These are phyloP conservation scores for Cordyceps pruinosa DNA, from an alignment of 2,329 filamentous ascomycete genomes.

Conservation along the genomic window DNA sequence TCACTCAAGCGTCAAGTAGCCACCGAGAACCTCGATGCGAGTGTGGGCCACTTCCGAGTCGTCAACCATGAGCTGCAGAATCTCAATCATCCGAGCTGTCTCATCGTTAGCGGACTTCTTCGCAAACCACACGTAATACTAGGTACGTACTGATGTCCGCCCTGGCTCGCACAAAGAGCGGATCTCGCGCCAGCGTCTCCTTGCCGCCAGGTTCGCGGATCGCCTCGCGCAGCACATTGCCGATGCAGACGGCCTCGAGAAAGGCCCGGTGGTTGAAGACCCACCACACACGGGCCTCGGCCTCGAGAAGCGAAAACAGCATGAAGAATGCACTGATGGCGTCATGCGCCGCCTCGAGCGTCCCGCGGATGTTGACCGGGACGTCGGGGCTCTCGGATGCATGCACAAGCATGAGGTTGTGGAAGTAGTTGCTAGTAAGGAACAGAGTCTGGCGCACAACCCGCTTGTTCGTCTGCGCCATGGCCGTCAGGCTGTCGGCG, in stretches of 20 bases:
- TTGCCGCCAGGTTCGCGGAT: slow-evolving; percentile 37
- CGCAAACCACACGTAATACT: too few species aligned
- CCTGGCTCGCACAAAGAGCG: slow-evolving; percentile 52
- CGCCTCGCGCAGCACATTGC: slow-evolving; percentile 50
- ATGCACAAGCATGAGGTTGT: slow-evolving; percentile 74
- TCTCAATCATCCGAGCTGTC: slow-evolving; percentile 56
- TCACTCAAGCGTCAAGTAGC: slow-evolving; percentile 34
- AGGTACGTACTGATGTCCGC: slow-evolving; percentile 51
- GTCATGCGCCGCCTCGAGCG: slow-evolving; percentile 68
- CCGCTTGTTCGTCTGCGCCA: slow-evolving; percentile 55
- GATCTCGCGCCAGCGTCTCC: slow-evolving; percentile 44
- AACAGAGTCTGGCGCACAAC: slow-evolving; percentile 69
- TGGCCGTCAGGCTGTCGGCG: slow-evolving; percentile 47
- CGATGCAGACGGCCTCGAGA: slow-evolving; percentile 65
- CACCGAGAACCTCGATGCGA: slow-evolving; percentile 50
- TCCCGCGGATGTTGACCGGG: slow-evolving; percentile 59
- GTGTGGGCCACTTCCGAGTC: slow-evolving; percentile 54
- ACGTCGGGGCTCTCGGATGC: slow-evolving; percentile 60
- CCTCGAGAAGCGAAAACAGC: slow-evolving; percentile 59
- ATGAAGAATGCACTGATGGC: slow-evolving; percentile 70
- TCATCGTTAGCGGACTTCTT: slow-evolving; percentile 6
- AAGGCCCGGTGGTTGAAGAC: slow-evolving; percentile 77
- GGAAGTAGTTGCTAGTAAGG: slow-evolving; percentile 74
- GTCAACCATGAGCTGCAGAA: slow-evolving; percentile 53
- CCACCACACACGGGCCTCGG: slow-evolving; percentile 76